These are phyloP conservation scores for Digitaria exilis DNA, from an alignment of 202 grass and related monocot species.

Conservation along the genomic window DNA sequence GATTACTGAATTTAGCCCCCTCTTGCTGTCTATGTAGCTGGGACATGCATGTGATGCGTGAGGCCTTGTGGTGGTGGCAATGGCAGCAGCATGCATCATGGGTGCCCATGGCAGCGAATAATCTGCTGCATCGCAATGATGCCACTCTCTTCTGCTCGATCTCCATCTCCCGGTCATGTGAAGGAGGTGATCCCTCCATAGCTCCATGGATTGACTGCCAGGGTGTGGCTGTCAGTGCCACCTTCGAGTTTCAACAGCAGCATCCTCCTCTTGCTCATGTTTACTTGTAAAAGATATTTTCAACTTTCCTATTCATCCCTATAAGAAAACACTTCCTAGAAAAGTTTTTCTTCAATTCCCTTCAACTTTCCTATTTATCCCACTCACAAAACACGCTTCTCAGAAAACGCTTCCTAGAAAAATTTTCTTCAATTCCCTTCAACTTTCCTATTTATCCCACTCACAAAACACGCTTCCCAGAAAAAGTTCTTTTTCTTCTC, in stretches of 20 bases:
- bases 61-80: not conserved
- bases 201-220: not conserved
- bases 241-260: not conserved
- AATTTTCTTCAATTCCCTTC: too few species aligned
- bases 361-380: too few species aligned
- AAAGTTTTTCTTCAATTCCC: too few species aligned
- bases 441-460: too few species aligned
- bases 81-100: conserved; percentile 32
- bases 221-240: conserved; percentile 8
- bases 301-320: too few species aligned
- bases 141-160: not conserved
- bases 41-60: conserved; percentile 25
- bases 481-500: too few species aligned
- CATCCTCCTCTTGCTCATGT: not conserved
- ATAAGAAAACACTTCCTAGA: too few species aligned
- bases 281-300: too few species aligned
- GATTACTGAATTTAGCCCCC: not conserved
- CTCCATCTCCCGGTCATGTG: conserved; percentile 27
- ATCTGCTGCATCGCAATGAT: conserved; percentile 46
- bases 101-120: conserved; percentile 46
- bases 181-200: not conserved
- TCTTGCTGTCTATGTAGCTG: not conserved
- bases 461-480: too few species aligned
- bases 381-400: too few species aligned
- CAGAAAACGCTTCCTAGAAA: too few species aligned